These are phyloP conservation scores for Xylariales sp. DNA, from an alignment of 2,329 filamentous ascomycete genomes.

Conservation along the genomic window DNA sequence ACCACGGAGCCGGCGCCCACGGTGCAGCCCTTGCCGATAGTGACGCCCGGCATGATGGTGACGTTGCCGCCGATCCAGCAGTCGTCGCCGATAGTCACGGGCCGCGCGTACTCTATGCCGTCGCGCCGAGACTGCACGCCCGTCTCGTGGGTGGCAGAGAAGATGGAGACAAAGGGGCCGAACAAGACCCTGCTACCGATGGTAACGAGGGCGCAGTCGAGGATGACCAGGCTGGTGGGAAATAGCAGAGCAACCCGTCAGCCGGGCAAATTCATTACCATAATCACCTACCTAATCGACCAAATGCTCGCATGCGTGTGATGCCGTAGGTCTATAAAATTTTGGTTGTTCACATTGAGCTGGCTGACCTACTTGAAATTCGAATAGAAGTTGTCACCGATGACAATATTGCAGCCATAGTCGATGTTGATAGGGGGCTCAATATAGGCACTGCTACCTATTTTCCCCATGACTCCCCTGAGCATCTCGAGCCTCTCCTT, in stretches of 20 bases:
- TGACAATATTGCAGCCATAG: conserved; percentile 61
- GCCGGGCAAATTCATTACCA: too few species aligned
- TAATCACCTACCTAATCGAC: too few species aligned
- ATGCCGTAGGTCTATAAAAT: too few species aligned
- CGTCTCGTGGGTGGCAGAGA: conserved; percentile 67
- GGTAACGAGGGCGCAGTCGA: conserved; percentile 67
- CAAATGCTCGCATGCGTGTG: background rate
- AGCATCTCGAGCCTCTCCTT: conserved; percentile 42
- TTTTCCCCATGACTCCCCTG: conserved; percentile 40
- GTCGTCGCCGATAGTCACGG: conserved; percentile 46
- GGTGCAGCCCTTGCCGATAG: conserved; percentile 46
- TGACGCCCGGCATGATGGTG: conserved; percentile 47
- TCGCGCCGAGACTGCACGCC: conserved; percentile 48
- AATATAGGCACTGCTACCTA: conserved; percentile 50
- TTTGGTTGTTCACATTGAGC: too few species aligned
- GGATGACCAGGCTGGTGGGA: conserved; percentile 47
- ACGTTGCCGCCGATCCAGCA: conserved; percentile 51
- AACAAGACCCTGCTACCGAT: conserved; percentile 70
- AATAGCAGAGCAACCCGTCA: background rate
- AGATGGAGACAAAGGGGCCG: conserved; percentile 68
- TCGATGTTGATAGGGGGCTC: conserved; percentile 60
- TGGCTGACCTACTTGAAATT: conserved; percentile 52
- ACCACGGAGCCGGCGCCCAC: conserved; percentile 47
- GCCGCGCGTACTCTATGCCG: conserved; percentile 40
- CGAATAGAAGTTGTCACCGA: conserved; percentile 61